A percentile compares a stretch with the other conserved stretches of the same genome.
These are phyloP conservation scores for Cercospora sp. DNA, from an alignment of 2,329 filamentous ascomycete species.

Conservation along the genomic window DNA sequence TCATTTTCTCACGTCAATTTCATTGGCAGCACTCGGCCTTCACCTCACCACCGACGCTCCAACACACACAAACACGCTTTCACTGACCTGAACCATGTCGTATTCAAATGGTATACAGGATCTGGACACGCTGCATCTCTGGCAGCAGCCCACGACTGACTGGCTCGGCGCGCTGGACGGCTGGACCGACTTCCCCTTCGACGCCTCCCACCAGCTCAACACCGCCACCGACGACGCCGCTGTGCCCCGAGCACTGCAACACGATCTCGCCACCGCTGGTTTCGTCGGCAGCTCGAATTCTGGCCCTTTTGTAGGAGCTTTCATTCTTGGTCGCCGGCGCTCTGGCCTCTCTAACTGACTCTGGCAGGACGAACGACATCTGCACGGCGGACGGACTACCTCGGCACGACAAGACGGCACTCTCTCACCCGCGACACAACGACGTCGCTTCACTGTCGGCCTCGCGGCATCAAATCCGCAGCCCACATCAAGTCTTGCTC, in stretches of 20 bases:
- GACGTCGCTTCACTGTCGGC: conserved; percentile 16
- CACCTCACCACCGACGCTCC: background rate
- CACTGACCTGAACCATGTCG: conserved; percentile 17
- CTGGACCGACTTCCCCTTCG: conserved; percentile 1
- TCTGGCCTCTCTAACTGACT: conserved; percentile 26
- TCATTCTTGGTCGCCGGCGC: conserved; percentile 17
- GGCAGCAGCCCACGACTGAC: conserved; percentile 4
- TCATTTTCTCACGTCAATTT: background rate
- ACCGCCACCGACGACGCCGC: conserved; percentile 3
- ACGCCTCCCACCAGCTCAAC: conserved; percentile 9
- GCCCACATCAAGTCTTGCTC: background rate
- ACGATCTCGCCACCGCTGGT: conserved; percentile 13
- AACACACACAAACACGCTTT: background rate
- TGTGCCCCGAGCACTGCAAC: conserved; percentile 21
- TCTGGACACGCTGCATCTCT: conserved; percentile 14
- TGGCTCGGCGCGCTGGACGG: conserved; percentile 10
- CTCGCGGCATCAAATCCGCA: conserved; percentile 4
- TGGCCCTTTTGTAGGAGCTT: conserved; percentile 28
- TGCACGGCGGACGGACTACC: conserved; percentile 13
- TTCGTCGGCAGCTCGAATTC: conserved; percentile 7
- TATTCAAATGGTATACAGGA: conserved; percentile 9
- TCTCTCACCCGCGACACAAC: conserved; percentile 5
- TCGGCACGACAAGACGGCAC: background rate
- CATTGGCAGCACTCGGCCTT: background rate
- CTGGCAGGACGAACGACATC: conserved; percentile 23